phyloP scores from a whole-genome alignment of 805 yeast genomes.

The Metschnikowia henanensis region DNA sequence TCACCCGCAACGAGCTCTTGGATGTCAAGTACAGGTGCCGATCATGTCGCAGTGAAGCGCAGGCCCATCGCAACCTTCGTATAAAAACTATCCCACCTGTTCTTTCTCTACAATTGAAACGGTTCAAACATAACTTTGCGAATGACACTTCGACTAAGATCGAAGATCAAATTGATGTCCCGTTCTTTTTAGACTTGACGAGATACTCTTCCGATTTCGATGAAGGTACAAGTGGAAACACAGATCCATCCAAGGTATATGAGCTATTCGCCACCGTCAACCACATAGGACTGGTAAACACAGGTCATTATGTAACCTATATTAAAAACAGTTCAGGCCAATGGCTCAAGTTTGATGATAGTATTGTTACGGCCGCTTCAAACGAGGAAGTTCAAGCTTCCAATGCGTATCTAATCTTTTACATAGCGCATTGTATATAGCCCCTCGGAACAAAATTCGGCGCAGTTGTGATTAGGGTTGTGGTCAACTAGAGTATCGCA shows the following conservation, averaged over 20 bases:
- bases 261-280: conserved; percentile 86
- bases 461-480: too few species aligned
- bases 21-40: conserved; percentile 75
- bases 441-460: not conserved
- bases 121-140: conserved; percentile 62
- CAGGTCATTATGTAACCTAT: conserved; percentile 90
- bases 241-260: conserved; percentile 47
- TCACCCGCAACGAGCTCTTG: conserved; percentile 74
- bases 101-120: conserved; percentile 78
- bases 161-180: conserved; percentile 72
- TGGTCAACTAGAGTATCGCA: too few species aligned
- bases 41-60: conserved; percentile 58
- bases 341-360: conserved; percentile 94
- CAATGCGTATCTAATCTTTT: conserved; percentile 80
- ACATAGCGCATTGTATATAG: conserved; percentile 44
- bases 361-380: conserved; percentile 66
- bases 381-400: conserved; percentile 65
- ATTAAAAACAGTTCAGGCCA: conserved; percentile 69
- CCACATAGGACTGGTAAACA: conserved; percentile 90
- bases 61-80: conserved; percentile 68
- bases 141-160: conserved; percentile 60
- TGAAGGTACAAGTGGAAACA: conserved; percentile 9
- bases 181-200: conserved; percentile 69
- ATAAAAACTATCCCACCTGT: conserved; percentile 74
- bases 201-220: conserved; percentile 44